Evolutionary conservation across 148 eudicot genomes (phyloP), one percentile per base, ranked within the genome.

Genomic region (Tetragonia tetragonoides): DNA sequence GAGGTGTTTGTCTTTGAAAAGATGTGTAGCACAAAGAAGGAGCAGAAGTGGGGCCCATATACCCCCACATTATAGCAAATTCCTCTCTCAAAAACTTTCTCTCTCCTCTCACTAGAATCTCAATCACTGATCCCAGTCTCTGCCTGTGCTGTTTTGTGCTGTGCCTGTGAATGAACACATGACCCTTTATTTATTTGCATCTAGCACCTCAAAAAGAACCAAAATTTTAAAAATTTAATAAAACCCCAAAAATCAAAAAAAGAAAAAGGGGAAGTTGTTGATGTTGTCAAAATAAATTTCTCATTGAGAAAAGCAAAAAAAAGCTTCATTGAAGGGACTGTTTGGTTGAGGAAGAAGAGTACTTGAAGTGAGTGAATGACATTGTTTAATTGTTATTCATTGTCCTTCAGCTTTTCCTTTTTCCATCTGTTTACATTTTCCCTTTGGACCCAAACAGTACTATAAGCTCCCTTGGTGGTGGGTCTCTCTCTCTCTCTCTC

Each of bases 1-100:
- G 68, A 41, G 46, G 14, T 67, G 5, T 57, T 23, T 65, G 77
- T 81, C 61, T 42, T 37, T 81, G 68, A 72, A 72, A 81, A 77
- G 72, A 77, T n/a, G 77, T 77, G 84, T 73, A 77, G 74, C 56
- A 9, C 74, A 41, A 78, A 77, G 18, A 73, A 77, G 84, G 63
- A 65, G 73, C 84, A 81, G 0, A 57, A 21, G 3, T 73, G 69
- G 81, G 78, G 0, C 59, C 84, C 59, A 57, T 56, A 1, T 37
- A 37, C 68, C 79, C 79, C 79, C 80, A 76, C 80, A 42, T 21
- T 53, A 4, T 7, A 11, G 56, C 44, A 24, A 54, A 28, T 0
- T 21, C 47, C 15, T 42, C 44, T 54, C 39, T 28, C 65, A 23
- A 40, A 54, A 37, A 17, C 20, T 74, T 34, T 21, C 51, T 49